Evolutionary conservation across 2,329 filamentous ascomycete genomes (phyloP).

Genomic region (Colletotrichum truncatum): DNA sequence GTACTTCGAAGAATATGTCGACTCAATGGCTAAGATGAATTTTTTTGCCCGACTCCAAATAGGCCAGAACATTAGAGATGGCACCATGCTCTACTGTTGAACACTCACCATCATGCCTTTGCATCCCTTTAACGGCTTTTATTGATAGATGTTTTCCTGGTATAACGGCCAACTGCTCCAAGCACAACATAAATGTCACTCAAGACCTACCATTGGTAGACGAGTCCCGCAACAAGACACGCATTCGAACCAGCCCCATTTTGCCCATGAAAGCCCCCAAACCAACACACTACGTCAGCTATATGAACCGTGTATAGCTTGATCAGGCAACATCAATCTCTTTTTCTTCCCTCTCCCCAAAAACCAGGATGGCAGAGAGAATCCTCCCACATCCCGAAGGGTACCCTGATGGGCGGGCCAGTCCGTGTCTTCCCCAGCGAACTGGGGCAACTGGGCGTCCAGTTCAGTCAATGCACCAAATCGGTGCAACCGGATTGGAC

Average conservation of each 20-base stretch:
- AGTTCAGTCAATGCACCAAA: slow-evolving; percentile 10
- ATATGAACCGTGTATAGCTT: too few relatives aligned
- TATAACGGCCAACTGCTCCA: too few relatives aligned
- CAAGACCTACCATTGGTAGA: background rate
- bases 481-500: background rate
- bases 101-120: too few relatives aligned
- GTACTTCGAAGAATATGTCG: too few relatives aligned
- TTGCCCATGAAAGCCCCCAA: background rate
- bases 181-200: background rate
- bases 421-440: background rate
- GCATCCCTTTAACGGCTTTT: too few relatives aligned
- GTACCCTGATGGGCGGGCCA: background rate
- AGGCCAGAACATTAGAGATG: too few relatives aligned
- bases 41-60: too few relatives aligned
- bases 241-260: background rate
- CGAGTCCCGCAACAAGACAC: background rate
- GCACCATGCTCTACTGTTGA: too few relatives aligned
- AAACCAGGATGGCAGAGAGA: background rate
- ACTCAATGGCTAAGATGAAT: too few relatives aligned
- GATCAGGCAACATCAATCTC: too few relatives aligned
- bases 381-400: slow-evolving; percentile 5
- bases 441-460: background rate
- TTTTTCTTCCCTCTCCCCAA: too few relatives aligned
- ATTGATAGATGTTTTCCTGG: too few relatives aligned
- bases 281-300: background rate